These are phyloP conservation scores for Trichoderma citrinoviride DNA, from an alignment of 2,329 filamentous ascomycete genomes.

Conservation along the genomic window DNA sequence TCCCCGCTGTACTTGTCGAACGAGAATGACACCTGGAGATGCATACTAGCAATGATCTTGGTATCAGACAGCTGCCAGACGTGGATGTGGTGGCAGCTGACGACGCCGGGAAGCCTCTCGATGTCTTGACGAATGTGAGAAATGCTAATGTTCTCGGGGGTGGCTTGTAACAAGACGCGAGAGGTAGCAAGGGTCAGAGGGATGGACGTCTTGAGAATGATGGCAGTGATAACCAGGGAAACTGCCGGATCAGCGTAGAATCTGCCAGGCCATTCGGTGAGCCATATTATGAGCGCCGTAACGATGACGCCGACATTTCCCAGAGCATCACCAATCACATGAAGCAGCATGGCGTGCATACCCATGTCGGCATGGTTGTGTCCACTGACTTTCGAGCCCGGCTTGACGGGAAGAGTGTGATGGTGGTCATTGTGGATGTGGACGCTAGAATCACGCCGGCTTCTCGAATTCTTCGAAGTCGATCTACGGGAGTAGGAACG, in stretches of 20 bases:
- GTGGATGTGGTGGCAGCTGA: conserved; percentile 92
- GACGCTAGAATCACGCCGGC: conserved; percentile 49
- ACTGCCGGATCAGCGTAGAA: conserved; percentile 90
- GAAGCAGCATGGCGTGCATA: conserved; percentile 81
- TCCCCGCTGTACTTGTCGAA: conserved; percentile 75
- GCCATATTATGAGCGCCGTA: conserved; percentile 86
- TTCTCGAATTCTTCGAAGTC: conserved; percentile 28
- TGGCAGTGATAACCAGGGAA: conserved; percentile 87
- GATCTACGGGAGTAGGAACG: conserved; percentile 30
- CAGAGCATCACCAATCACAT: conserved; percentile 77
- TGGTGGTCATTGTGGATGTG: conserved; percentile 76
- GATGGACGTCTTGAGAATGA: conserved; percentile 70
- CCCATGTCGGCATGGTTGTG: conserved; percentile 88
- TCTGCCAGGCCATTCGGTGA: conserved; percentile 75
- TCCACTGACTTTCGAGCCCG: conserved; percentile 59
- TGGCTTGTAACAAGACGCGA: conserved; percentile 90
- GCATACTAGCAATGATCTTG: conserved; percentile 88
- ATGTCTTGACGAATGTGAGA: conserved; percentile 94
- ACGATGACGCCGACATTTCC: conserved; percentile 84
- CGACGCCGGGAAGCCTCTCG: conserved; percentile 74
- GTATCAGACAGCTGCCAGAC: conserved; percentile 97
- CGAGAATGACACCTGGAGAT: conserved; percentile 88
- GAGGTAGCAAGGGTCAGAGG: conserved; percentile 77
- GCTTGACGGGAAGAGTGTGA: conserved; percentile 70
- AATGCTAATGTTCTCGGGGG: conserved; percentile 81